These are phyloP conservation scores for Boletus eberwhitei DNA, from an alignment of 768 basidiomycete species.

Conservation along the genomic window DNA sequence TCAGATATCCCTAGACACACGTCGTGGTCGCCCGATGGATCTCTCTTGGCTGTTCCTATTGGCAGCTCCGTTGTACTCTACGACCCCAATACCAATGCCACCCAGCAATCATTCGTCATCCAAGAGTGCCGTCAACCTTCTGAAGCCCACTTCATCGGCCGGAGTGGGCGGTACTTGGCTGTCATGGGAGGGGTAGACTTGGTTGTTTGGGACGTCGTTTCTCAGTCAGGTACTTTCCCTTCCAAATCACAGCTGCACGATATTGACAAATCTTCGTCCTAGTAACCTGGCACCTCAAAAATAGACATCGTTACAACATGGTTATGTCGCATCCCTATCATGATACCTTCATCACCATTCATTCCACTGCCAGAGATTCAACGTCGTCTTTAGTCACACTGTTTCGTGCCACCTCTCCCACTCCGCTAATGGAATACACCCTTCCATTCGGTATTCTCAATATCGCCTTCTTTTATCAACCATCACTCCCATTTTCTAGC, in stretches of 20 bases:
- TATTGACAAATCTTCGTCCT: constrained; percentile 1
- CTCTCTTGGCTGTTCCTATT: constrained; percentile 74
- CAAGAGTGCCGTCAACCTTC: constrained; percentile 47
- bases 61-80: constrained; percentile 70
- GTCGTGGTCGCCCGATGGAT: constrained; percentile 84
- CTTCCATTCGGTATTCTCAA: constrained; percentile 66
- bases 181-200: constrained; percentile 48
- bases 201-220: constrained; percentile 71
- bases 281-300: constrained; percentile 62
- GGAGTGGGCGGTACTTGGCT: constrained; percentile 66
- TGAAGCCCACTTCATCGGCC: constrained; percentile 65
- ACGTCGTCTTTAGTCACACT: constrained; percentile 42
- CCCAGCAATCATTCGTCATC: constrained; percentile 57
- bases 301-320: constrained; percentile 35
- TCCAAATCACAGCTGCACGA: background rate
- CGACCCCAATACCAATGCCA: constrained; percentile 58
- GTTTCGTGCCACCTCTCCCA: constrained; percentile 45
- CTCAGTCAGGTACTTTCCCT: constrained; percentile 47
- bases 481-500: constrained; percentile 31
- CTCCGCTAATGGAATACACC: constrained; percentile 39
- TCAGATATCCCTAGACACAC: constrained; percentile 60
- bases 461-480: constrained; percentile 38
- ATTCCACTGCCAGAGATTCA: constrained; percentile 32
- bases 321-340: constrained; percentile 55
- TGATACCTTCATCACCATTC: constrained; percentile 59